phyloP scores from a whole-genome alignment of 2,329 filamentous ascomycete genomes.

The Arthroderma uncinatum region DNA sequence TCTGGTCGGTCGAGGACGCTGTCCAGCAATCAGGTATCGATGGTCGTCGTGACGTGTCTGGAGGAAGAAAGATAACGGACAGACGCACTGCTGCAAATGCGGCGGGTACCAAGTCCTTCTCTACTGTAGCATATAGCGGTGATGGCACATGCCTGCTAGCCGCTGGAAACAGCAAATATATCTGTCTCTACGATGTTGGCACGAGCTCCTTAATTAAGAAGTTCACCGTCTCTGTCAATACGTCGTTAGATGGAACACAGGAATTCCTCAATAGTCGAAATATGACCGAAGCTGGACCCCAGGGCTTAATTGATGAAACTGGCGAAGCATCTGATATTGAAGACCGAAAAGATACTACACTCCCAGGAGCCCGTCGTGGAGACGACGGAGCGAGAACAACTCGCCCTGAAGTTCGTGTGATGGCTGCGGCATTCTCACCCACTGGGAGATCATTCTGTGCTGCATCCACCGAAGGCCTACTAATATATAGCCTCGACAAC shows the following conservation, averaged over 20 bases:
- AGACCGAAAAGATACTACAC: conserved; percentile 62
- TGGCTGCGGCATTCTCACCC: conserved; percentile 75
- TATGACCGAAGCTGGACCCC: conserved; percentile 80
- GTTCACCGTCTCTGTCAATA: conserved; percentile 87
- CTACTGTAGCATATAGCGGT: conserved; percentile 76
- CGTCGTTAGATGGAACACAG: conserved; percentile 91
- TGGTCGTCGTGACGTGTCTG: conserved; percentile 81
- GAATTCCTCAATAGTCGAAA: conserved; percentile 91
- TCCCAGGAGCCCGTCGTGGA: conserved; percentile 79
- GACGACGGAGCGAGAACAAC: conserved; percentile 70
- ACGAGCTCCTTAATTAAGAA: conserved; percentile 89
- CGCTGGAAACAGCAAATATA: conserved; percentile 95
- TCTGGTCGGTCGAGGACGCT: conserved; percentile 86
- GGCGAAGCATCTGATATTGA: conserved; percentile 84
- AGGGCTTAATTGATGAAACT: conserved; percentile 72
- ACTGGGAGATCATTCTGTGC: conserved; percentile 87
- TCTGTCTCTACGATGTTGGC: conserved; percentile 89
- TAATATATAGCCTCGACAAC: conserved; percentile 86
- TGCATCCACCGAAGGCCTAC: conserved; percentile 81
- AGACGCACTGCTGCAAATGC: conserved; percentile 84
- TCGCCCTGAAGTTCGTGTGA: conserved; percentile 72
- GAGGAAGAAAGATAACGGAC: conserved; percentile 78
- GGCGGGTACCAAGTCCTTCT: conserved; percentile 81
- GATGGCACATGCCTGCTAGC: conserved; percentile 86
- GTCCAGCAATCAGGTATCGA: conserved; percentile 79